Evolutionary conservation across 768 basidiomycete genomes (phyloP).

Genomic region (Paxillus involutus): DNA sequence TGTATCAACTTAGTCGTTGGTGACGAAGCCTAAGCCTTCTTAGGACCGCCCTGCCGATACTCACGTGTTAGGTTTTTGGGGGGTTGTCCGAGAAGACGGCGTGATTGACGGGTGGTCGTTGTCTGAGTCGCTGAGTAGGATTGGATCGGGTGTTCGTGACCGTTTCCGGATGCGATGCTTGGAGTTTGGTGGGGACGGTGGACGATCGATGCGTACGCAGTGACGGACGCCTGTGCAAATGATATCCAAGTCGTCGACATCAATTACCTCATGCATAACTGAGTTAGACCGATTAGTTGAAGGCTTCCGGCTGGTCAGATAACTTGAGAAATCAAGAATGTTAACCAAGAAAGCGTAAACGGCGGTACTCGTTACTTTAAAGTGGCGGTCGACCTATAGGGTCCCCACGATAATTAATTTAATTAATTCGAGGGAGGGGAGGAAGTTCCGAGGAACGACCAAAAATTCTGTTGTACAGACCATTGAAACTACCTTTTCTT

Average conservation of each 20-base stretch:
- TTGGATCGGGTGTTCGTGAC: constrained; percentile 1
- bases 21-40: neutral
- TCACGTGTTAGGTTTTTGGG: constrained; percentile 3
- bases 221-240: constrained; percentile 17
- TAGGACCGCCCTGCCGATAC: neutral
- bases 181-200: constrained; percentile 7
- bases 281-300: too few species aligned
- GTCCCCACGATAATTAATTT: too few species aligned
- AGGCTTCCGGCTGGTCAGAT: too few species aligned
- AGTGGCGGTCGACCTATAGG: too few species aligned
- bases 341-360: too few species aligned
- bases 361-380: too few species aligned
- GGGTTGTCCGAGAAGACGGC: constrained; percentile 6
- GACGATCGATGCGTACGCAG: constrained; percentile 14
- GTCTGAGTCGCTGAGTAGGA: constrained; percentile 18
- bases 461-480: too few species aligned
- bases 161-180: constrained; percentile 12
- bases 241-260: constrained; percentile 26
- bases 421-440: too few species aligned
- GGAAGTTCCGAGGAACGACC: too few species aligned
- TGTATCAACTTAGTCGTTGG: neutral
- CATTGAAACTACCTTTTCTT: too few species aligned
- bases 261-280: constrained; percentile 16
- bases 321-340: too few species aligned
- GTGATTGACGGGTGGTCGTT: constrained; percentile 3